phyloP scores from a whole-genome alignment of 805 yeast species.

The Metschnikowia sp. region DNA sequence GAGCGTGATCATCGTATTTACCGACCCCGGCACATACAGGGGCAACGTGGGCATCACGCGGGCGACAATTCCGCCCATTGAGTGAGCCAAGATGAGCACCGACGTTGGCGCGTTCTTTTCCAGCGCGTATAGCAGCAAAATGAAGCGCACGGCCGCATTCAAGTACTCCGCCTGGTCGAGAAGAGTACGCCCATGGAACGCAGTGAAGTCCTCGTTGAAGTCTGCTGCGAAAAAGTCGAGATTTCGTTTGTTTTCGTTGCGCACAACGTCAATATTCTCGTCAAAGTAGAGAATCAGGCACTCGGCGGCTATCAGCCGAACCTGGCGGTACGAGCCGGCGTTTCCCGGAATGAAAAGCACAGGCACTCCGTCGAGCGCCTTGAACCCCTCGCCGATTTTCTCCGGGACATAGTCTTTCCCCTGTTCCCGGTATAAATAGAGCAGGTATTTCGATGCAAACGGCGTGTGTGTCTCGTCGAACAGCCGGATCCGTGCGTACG shows the following conservation, averaged over 20 bases:
- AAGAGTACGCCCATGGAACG: slow-evolving; percentile 92
- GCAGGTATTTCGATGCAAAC: slow-evolving; percentile 77
- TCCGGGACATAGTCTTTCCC: slow-evolving; percentile 57
- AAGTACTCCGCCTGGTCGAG: slow-evolving; percentile 90
- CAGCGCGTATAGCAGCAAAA: slow-evolving; percentile 60
- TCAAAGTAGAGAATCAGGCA: slow-evolving; percentile 55
- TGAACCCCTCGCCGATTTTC: slow-evolving; percentile 25
- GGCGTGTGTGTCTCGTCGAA: slow-evolving; percentile 69
- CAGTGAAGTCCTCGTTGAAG: slow-evolving; percentile 93
- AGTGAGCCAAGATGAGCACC: slow-evolving; percentile 81
- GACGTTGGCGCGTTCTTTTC: slow-evolving; percentile 52
- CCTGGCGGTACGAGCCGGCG: slow-evolving; percentile 92
- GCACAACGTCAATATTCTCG: slow-evolving; percentile 19
- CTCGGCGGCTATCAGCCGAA: slow-evolving; percentile 86
- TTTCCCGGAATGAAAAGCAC: slow-evolving; percentile 95
- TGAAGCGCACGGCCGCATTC: slow-evolving; percentile 81
- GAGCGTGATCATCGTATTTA: slow-evolving; percentile 79
- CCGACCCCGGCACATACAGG: slow-evolving; percentile 66
- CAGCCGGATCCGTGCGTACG: slow-evolving; percentile 70
- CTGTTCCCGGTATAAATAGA: slow-evolving; percentile 84
- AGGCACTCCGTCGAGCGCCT: slow-evolving; percentile 66
- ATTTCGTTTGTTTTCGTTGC: slow-evolving; percentile 37
- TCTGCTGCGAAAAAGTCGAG: slow-evolving; percentile 89
- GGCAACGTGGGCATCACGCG: slow-evolving; percentile 78
- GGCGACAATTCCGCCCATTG: slow-evolving; percentile 97